Base-by-base conservation (phyloP, 164 flowering plant genomes). In the Tetracentron sinense region DNA sequence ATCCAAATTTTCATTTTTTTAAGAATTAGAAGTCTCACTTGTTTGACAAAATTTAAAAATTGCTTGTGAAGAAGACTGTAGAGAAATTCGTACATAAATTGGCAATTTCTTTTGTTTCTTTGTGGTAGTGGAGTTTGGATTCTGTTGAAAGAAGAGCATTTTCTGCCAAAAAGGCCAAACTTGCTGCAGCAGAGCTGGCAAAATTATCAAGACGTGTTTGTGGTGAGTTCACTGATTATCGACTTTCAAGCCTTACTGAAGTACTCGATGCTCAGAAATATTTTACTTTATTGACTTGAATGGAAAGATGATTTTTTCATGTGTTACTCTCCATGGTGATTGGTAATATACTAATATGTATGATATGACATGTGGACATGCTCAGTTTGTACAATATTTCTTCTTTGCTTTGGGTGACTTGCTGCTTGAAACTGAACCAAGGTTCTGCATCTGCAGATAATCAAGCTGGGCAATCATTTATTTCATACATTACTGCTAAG, bases 151-250 rank as follows among this genome's bases (percentile, higher is more conserved):
- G 64, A 75, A 82, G 98, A 81, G 97, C 90, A 60, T 73, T 78
- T 72, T 87, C 97, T 59, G 85, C 82, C 26, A 93, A 93, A 70
- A 89, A 85, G 78, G 97, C 98, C 26, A 89, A 85, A 66, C 96
- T 93, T 78, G 94, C 94, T 64, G 85, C 96, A 28, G 98, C 98
- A 42, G 98, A 93, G 81, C 79, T 93, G 27, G 89, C 87, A 69
- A 93, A 90, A 68, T 68, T 93, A 56, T 87, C 98, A 5, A 84
- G 83, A 56, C 91, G 96, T 52, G 90, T 93, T 20, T 81, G 83
- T 75, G 88, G 97, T 90, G 67, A 85, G 96, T 70, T 54, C 0
- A 15, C 60, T 28, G 25, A 25, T 35, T 54, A 15, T 42, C 38
- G 23, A 26, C 12, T 63, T 54, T 38, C 61, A 22, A 22, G 61